Evolutionary conservation across 2,329 filamentous ascomycete genomes (phyloP), one percentile per base, ranked within the genome.

Genomic region (Stagonosporopsis cucurbitacearum): DNA sequence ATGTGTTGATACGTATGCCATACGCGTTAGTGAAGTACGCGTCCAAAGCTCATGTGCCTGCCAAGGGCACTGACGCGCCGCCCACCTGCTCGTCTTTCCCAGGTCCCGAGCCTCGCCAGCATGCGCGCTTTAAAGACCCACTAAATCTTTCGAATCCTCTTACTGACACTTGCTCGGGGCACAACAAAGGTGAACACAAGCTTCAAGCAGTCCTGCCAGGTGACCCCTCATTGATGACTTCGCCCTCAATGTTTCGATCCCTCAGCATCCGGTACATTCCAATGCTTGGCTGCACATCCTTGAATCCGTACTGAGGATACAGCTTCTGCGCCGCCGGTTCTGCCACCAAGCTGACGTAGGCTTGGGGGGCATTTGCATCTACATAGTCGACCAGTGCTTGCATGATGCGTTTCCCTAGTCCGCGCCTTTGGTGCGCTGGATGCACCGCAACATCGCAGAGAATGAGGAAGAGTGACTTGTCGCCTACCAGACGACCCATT

Each of bases 401-500:
- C 67, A 83, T 65, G 32, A 84, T 73, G 20, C 71, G 70, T 46
- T 79, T 77, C 8, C 78, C 82, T 1, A 84, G 64, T 0, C 82
- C 81, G 46, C 74, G 76, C 11, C 78, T 75, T 57, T 81, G 81
- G 54, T 84, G 81, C 7, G 70, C 74, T 6, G 80, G 79, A 41
- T 81, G 70, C n/a, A 82, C 78, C 2, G 78, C 79, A 68, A 84
- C 80, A 61, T 84, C 81, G 19, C 77, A 77, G 45, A 84, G 74
- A 39, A 78, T 70, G 48, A 83, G 81, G 60, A 83, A 83, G 72
- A 81, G 80, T 6, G 78, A 78, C 6, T 81, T 81, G 57, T 84
- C 82, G 12, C 80, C 79, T 52, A 83, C 71, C 23, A 84, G 71
- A 19, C 82, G 77, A 44, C 81, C 81, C 81, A 83, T 84, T 0